Base-by-base conservation (phyloP, 139 green algal species). In the Coccomyxa sp. region DNA sequence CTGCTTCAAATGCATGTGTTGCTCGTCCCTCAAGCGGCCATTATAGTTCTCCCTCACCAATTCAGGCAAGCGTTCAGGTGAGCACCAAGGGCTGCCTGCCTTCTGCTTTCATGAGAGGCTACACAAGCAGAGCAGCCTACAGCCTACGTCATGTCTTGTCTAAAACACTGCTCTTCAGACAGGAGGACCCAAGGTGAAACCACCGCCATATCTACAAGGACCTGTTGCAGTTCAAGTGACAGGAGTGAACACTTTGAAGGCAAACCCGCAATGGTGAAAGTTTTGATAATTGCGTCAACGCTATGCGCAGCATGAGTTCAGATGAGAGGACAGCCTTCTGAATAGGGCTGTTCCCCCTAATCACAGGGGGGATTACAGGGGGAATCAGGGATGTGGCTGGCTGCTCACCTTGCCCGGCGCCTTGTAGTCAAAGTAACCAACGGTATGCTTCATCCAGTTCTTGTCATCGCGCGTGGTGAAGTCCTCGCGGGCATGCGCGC, bases 381-480 rank as follows among this genome's bases (percentile, higher is more conserved):
- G 18, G 25, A 32, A 21, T 28, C 14, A 32, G 18, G 31, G 10
- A 18, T 32, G 16, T 31, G 21, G 71, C 9, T 3, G 15, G 58
- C 16, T 12, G 51, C 82, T 12, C 76, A 82, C 86, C 86, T 86
- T 88, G 77, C 77, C 80, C 1, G 21, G 21, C 23, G 71, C 71
- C 27, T 38, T 16, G 27, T 18, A 18, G 23, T 77, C 71, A 77
- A 38, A 94, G 88, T 91, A 99, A 58, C 91, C 96, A 15, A 99
- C 82, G 13, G 97, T 97, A 93, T 99, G 97, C 92, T 98, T 99
- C 91, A 99, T 98, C 97, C 97, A 99, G 15, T 94, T 81, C 82
- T 94, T 84, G 86, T 99, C 97, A 76, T 98, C 88, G 63, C 97
- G 92, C 51, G 94, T 83, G 0, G 90, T 79, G 88, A 98, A 99